Conservation (phyloP, 2,329 filamentous ascomycete species). For the Curvularia verruculosa region DNA sequence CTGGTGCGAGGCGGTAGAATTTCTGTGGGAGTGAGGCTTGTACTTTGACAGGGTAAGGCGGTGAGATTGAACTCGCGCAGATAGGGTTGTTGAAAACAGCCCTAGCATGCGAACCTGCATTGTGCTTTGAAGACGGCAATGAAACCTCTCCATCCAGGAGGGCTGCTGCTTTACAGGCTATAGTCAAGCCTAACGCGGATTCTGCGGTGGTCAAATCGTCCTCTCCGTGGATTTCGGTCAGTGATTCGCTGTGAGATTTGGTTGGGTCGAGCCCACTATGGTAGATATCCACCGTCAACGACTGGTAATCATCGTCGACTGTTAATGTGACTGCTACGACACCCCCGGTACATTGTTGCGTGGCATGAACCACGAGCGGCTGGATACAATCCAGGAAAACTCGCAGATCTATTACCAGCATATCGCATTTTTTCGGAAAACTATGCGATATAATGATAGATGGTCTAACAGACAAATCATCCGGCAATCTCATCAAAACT, state of each 20-base stretch:
- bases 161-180: constrained; percentile 52
- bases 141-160: constrained; percentile 49
- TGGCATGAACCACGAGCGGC: constrained; percentile 51
- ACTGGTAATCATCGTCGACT: constrained; percentile 35
- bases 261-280: constrained; percentile 54
- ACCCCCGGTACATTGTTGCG: constrained; percentile 51
- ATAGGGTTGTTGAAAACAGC: constrained; percentile 38
- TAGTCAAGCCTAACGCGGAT: constrained; percentile 53
- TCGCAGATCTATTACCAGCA: constrained; percentile 47
- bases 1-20: constrained; percentile 20
- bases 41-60: constrained; percentile 8
- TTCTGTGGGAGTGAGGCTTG: constrained; percentile 12
- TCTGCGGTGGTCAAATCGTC: constrained; percentile 47
- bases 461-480: constrained; percentile 33
- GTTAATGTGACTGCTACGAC: constrained; percentile 47
- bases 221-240: constrained; percentile 56
- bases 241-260: constrained; percentile 44
- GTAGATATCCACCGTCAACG: constrained; percentile 50
- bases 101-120: constrained; percentile 52
- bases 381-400: constrained; percentile 54
- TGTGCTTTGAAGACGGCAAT: constrained; percentile 47
- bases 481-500: constrained; percentile 34
- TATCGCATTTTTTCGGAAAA: constrained; percentile 36
- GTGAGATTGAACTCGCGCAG: constrained; percentile 31
- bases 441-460: constrained; percentile 45